These are phyloP conservation scores for Xenoacremonium recifei DNA, from an alignment of 2,329 filamentous ascomycete genomes.

Conservation along the genomic window DNA sequence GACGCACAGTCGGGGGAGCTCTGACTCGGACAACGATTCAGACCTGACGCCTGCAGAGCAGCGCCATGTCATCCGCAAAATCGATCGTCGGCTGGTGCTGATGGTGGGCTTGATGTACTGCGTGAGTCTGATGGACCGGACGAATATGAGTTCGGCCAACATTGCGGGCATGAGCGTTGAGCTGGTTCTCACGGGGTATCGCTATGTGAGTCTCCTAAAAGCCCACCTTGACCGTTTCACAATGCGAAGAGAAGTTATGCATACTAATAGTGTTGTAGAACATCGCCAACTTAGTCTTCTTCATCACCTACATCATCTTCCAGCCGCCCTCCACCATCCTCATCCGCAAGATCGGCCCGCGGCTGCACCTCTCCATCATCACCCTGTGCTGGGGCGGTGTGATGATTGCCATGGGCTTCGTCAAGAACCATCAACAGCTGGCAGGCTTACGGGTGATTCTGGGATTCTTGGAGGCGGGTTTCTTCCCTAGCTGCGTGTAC, in stretches of 20 bases:
- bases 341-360: conserved; percentile 64
- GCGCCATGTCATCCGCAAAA: conserved; percentile 63
- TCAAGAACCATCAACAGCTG: conserved; percentile 49
- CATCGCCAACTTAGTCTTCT: conserved; percentile 72
- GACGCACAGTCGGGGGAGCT: conserved; percentile 20
- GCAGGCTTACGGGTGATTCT: conserved; percentile 57
- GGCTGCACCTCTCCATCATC: conserved; percentile 53
- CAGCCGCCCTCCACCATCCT: conserved; percentile 70
- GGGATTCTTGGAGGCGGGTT: conserved; percentile 67
- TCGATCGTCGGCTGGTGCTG: conserved; percentile 65
- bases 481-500: conserved; percentile 70
- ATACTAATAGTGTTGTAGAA: conserved; percentile 34
- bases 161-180: conserved; percentile 64
- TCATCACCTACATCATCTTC: conserved; percentile 69
- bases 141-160: conserved; percentile 70
- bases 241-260: neutral
- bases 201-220: conserved; percentile 38
- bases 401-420: conserved; percentile 67
- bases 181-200: conserved; percentile 43
- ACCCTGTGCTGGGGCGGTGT: conserved; percentile 57
- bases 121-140: conserved; percentile 75
- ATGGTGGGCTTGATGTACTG: conserved; percentile 69
- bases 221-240: neutral
- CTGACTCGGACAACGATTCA: conserved; percentile 30
- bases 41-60: conserved; percentile 62